A percentile compares a stretch with the other conserved stretches of the same genome.
Conservation (phyloP, 768 basidiomycete genomes). For the Boletales sp. region DNA sequence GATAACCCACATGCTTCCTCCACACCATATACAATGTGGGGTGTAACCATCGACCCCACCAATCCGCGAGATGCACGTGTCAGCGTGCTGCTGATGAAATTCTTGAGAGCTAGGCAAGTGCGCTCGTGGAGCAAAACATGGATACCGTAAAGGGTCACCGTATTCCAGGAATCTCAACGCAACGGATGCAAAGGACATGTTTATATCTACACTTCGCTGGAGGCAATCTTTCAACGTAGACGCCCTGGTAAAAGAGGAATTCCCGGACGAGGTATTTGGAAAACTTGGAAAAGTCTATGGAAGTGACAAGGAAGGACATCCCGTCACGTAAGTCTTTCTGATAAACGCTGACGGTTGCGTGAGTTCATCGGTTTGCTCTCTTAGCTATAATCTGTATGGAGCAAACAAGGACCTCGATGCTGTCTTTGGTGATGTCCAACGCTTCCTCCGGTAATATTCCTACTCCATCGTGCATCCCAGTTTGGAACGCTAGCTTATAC, state of each 20-base stretch:
- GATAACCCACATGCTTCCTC: conserved; percentile 51
- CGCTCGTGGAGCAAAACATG: not conserved
- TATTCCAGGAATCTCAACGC: conserved; percentile 49
- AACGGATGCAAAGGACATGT: conserved; percentile 57
- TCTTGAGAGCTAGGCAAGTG: conserved; percentile 65
- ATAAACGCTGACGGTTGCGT: not conserved
- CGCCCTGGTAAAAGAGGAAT: conserved; percentile 55
- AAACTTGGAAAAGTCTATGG: conserved; percentile 62
- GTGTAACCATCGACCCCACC: conserved; percentile 60
- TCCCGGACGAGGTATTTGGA: conserved; percentile 61
- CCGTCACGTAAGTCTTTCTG: conserved; percentile 54
- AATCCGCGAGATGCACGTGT: conserved; percentile 56
- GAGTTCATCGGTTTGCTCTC: not conserved
- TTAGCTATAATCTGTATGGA: conserved; percentile 79
- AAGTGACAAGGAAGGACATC: conserved; percentile 65
- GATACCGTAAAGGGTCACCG: not conserved
- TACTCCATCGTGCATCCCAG: not conserved
- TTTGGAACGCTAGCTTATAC: conserved; percentile 3
- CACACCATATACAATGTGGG: conserved; percentile 62
- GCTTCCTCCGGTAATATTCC: conserved; percentile 63
- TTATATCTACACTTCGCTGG: conserved; percentile 69
- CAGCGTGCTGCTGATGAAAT: conserved; percentile 79
- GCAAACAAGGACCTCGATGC: conserved; percentile 60
- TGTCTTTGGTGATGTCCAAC: conserved; percentile 73
- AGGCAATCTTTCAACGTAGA: conserved; percentile 63